Evolutionary conservation across 192 early-diverging fungal genomes (phyloP), one percentile per base, ranked within the genome.

Genomic region (Dimargaris cristalligena): DNA sequence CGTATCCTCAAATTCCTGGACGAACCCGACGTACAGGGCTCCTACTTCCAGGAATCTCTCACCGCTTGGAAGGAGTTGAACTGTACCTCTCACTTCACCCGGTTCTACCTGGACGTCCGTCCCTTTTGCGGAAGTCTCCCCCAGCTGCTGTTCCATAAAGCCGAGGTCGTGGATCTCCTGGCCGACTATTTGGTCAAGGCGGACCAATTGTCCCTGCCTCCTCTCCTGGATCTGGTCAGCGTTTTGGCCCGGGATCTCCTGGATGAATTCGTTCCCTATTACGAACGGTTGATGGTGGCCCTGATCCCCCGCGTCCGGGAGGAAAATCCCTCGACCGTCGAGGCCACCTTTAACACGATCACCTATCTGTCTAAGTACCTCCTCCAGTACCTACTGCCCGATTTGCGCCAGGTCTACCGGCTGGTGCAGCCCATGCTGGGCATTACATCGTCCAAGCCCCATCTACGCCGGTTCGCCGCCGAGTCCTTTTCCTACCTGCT

Each of bases 361-460:
- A 87, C 92, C 14, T 87, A 85, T 50, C 73, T 95, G 38, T 95
- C 92, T 80, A 98, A 97, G 66, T 87, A 87, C 55, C 75, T 94
- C 34, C 79, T 80, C 10, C 80, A 77, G 50, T 65, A 79, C 59
- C 77, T 98, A 26, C 47, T 77, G 14, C 64, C 61, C 30, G 83
- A 95, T 61, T 61, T 94, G 18, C 67, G 78, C 11, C 73, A 79
- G 18, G 88, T 88, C 34, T 93, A 88, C 61, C 71, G 79, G 72
- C 74, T 91, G n/a, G 61, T 96, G 18, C 62, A 79, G 20, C 84
- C 84, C 2, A 67, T 89, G 20, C 74, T 99, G 13, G 78, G 83
- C 51, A 74, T 82, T 56, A 71, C 80, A 59, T 62, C 67, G 47
- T 77, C 85, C 64, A 84, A 85, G 48, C 70, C 76, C 34, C 86